A percentile compares a stretch with the other conserved stretches of the same genome.
Conservation (phyloP, 2,329 filamentous ascomycete genomes). For the Claviceps spartinae region DNA sequence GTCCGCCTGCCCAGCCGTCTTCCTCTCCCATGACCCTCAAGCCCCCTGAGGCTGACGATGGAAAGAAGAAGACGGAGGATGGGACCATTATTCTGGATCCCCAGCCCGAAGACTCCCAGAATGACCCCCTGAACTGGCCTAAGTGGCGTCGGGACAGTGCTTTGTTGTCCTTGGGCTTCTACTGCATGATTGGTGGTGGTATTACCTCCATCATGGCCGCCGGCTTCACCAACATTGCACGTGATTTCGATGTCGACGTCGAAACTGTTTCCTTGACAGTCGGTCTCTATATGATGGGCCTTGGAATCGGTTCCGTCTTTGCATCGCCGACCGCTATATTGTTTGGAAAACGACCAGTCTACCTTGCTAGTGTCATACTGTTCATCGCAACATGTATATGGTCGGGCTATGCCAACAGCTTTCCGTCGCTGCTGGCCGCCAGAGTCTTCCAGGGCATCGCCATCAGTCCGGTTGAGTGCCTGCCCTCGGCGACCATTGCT, state of each 20-base stretch:
- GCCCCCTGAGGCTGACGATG: conserved; percentile 17
- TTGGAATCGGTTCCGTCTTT: conserved; percentile 73
- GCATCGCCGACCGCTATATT: conserved; percentile 84
- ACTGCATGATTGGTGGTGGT: conserved; percentile 85
- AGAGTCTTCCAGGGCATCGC: conserved; percentile 79
- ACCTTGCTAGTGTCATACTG: conserved; percentile 62
- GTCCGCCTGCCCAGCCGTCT: conserved; percentile 5
- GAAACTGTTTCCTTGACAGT: conserved; percentile 74
- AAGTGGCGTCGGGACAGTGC: conserved; percentile 67
- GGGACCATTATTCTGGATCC: conserved; percentile 79
- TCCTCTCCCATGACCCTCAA: conserved; percentile 5
- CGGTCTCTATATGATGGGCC: conserved; percentile 84
- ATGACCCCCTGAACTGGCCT: conserved; percentile 90
- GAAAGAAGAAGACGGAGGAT: conserved; percentile 64
- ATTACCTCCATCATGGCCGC: conserved; percentile 86
- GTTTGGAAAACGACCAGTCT: conserved; percentile 82
- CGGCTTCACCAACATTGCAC: conserved; percentile 70
- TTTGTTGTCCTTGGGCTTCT: conserved; percentile 71
- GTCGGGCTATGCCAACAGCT: conserved; percentile 76
- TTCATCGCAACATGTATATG: conserved; percentile 68
- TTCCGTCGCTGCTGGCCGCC: conserved; percentile 64
- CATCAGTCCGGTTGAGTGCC: conserved; percentile 79
- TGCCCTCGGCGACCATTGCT: conserved; percentile 85
- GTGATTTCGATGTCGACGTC: conserved; percentile 49
- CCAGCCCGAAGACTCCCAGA: conserved; percentile 78